These are phyloP conservation scores for Chrysosphaeria jannelii DNA, from an alignment of 2,329 filamentous ascomycete species.

Conservation along the genomic window DNA sequence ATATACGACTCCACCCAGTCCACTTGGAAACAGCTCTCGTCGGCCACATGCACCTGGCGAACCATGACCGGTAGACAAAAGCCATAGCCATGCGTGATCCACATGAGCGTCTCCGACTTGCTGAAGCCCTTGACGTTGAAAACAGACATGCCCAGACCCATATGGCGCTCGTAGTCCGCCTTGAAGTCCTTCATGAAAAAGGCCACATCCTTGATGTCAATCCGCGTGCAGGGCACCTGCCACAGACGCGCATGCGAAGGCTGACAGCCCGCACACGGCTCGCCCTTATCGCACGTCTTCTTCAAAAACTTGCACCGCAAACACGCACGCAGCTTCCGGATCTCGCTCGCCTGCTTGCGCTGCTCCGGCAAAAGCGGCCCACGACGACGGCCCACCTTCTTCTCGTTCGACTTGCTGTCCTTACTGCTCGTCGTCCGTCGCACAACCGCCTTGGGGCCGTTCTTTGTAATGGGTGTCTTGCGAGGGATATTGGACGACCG, in stretches of 20 bases:
- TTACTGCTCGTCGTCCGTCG: constrained; percentile 50
- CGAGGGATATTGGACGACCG: constrained; percentile 33
- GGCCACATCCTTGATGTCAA: constrained; percentile 93
- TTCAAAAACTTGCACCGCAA: constrained; percentile 94
- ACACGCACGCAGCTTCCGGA: constrained; percentile 79
- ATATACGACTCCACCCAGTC: constrained; percentile 75
- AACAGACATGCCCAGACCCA: constrained; percentile 62
- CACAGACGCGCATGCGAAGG: constrained; percentile 83
- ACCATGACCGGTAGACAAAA: constrained; percentile 81
- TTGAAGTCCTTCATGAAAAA: constrained; percentile 99
- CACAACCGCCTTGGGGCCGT: constrained; percentile 46
- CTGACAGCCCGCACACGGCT: constrained; percentile 84
- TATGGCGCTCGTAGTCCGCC: constrained; percentile 79
- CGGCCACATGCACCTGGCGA: constrained; percentile 71
- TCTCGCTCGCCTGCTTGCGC: constrained; percentile 86
- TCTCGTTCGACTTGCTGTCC: constrained; percentile 48
- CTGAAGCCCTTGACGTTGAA: constrained; percentile 78
- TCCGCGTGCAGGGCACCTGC: constrained; percentile 92
- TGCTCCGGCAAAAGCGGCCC: constrained; percentile 80
- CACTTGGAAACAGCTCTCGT: constrained; percentile 74
- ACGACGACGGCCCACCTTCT: constrained; percentile 73
- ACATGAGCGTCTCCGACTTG: constrained; percentile 39
- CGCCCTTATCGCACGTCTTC: constrained; percentile 95
- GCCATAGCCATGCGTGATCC: constrained; percentile 89
- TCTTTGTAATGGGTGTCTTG: constrained; percentile 55